Conservation (phyloP, 768 basidiomycete species). For the Saitozyma podzolica region DNA sequence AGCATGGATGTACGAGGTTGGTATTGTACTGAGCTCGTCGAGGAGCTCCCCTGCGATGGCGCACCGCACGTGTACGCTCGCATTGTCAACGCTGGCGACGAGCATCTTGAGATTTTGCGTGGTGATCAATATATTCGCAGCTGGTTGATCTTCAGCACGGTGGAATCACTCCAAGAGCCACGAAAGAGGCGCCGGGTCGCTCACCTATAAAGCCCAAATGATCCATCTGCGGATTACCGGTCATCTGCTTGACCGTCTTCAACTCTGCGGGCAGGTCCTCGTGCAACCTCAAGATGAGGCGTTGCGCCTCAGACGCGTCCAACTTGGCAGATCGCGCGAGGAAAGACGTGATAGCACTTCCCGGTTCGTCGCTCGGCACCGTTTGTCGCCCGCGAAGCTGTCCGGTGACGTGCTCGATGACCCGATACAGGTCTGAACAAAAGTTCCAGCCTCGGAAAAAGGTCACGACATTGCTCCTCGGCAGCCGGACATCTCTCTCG, state of each 20-base stretch:
- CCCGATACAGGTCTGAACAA: conserved; percentile 30
- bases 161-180: too few relatives aligned
- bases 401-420: conserved; percentile 28
- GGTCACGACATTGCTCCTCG: conserved; percentile 6
- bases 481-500: conserved; percentile 4
- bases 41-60: conserved; percentile 35
- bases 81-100: conserved; percentile 19
- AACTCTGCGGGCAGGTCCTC: conserved; percentile 22
- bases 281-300: conserved; percentile 13
- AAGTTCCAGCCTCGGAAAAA: conserved; percentile 37
- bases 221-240: conserved; percentile 24
- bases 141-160: conserved; percentile 4
- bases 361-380: too few relatives aligned
- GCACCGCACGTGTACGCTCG: conserved; percentile 25
- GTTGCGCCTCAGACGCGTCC: too few relatives aligned
- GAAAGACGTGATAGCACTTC: too few relatives aligned
- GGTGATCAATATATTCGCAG: conserved; percentile 33
- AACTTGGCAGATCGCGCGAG: too few relatives aligned
- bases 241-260: conserved; percentile 22
- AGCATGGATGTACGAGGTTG: conserved; percentile 29
- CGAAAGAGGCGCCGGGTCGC: not conserved
- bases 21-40: conserved; percentile 26
- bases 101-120: conserved; percentile 33
- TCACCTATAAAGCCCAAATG: conserved; percentile 31
- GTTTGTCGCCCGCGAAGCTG: not conserved